A percentile compares a stretch with the other conserved stretches of the same genome.
These are phyloP conservation scores for Veloboletus limbatus DNA, from an alignment of 1,284 basidiomycete genomes.

Conservation along the genomic window DNA sequence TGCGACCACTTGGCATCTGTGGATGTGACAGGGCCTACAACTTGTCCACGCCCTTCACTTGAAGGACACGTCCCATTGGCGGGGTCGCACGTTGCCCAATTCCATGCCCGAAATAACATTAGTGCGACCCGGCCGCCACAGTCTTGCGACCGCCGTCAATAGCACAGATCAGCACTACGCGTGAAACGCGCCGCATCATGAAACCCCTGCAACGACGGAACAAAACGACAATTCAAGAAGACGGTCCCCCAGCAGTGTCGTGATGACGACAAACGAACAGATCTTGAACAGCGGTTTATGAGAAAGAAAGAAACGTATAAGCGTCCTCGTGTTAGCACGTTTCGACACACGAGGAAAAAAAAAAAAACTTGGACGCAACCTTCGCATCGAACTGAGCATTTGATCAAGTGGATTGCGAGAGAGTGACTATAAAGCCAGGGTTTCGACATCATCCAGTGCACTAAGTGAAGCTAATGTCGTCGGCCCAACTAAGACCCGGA, in stretches of 20 bases:
- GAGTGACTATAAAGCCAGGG: background rate
- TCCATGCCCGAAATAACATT: no score
- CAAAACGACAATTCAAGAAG: conserved; percentile 2
- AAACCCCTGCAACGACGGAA: no score
- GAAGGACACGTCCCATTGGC: no score
- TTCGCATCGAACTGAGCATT: background rate
- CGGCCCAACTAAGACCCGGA: conserved; percentile 21
- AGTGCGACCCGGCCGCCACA: no score
- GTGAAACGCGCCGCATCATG: no score
- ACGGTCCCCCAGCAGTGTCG: background rate
- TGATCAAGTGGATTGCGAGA: conserved; percentile 3
- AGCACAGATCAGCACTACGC: no score
- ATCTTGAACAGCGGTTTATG: background rate
- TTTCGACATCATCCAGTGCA: background rate
- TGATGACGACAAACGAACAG: background rate
- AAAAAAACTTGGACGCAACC: background rate
- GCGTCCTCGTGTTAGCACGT: background rate
- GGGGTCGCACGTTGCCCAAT: no score
- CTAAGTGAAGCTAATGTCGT: conserved; percentile 27
- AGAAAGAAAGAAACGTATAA: no score
- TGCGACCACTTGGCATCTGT: no score
- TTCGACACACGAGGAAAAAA: background rate
- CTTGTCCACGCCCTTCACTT: no score
- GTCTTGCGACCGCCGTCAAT: no score
- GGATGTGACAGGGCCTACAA: no score